A percentile compares a stretch with the other conserved stretches of the same genome.
Evolutionary conservation across 140 eudicot species (phyloP).

Genomic region (Senecio squalidus): DNA sequence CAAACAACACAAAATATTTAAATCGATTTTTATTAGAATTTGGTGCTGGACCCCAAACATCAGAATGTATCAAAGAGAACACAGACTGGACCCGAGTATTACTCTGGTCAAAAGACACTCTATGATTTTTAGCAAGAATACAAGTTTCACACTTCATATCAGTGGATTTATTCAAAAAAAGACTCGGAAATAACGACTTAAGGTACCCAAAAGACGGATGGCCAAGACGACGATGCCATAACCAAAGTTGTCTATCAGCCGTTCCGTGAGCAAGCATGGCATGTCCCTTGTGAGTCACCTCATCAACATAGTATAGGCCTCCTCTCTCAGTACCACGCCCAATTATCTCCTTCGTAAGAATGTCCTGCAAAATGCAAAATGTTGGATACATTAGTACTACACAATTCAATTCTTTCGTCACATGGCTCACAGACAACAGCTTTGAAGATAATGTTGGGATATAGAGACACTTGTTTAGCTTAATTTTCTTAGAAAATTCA

Average conservation of each 20-base stretch:
- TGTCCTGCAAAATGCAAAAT: constrained; percentile 7
- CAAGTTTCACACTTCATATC: not conserved
- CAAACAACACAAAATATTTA: constrained; percentile 2
- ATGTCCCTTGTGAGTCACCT: constrained; percentile 6
- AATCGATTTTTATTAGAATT: not conserved
- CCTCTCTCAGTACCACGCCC: constrained; percentile 2
- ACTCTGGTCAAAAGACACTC: not conserved
- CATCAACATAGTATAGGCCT: constrained; percentile 5
- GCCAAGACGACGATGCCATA: constrained; percentile 2
- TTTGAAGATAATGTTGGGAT: not conserved
- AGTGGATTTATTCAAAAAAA: not conserved
- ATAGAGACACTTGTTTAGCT: not conserved
- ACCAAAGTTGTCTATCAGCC: not conserved
- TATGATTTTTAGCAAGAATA: not conserved
- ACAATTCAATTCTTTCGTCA: constrained; percentile 13
- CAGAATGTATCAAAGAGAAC: not conserved
- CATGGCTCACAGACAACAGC: constrained; percentile 4
- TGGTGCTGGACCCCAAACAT: constrained; percentile 10
- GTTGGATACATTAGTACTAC: not conserved
- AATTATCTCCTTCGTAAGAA: not conserved
- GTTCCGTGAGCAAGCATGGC: constrained; percentile 11
- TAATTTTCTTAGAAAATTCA: not conserved
- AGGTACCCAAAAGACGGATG: constrained; percentile 3
- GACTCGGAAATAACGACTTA: not conserved
- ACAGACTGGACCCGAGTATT: not conserved